Conservation (phyloP, 1,284 basidiomycete species). For the Xerocomus tenax region DNA sequence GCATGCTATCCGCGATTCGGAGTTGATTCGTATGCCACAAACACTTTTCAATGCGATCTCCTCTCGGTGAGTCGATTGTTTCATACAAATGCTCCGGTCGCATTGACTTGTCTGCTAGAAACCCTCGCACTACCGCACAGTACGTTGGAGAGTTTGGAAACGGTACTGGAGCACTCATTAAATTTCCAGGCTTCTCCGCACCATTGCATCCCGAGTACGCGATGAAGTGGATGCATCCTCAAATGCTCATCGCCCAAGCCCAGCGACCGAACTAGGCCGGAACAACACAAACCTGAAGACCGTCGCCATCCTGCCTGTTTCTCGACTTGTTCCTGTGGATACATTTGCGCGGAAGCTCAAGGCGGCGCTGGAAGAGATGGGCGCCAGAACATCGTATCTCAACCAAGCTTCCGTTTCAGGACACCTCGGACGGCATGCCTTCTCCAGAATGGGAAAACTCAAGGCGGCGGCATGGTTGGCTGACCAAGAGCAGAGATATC, state of each 20-base stretch:
- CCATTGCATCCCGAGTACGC: conserved; percentile 88
- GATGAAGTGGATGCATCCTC: conserved; percentile 66
- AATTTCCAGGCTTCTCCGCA: conserved; percentile 60
- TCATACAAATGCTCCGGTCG: neutral
- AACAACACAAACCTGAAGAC: conserved; percentile 92
- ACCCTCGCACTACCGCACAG: conserved; percentile 93
- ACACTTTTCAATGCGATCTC: conserved; percentile 97
- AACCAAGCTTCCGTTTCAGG: conserved; percentile 87
- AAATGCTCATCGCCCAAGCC: conserved; percentile 38
- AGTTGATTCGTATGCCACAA: conserved; percentile 95
- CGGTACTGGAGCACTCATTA: conserved; percentile 1
- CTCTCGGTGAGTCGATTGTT: conserved; percentile 46
- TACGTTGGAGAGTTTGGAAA: conserved; percentile 33
- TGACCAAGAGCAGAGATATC: conserved; percentile 87
- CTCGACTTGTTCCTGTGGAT: conserved; percentile 77
- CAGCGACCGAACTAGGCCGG: conserved; percentile 52
- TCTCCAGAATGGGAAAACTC: conserved; percentile 88
- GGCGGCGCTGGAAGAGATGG: conserved; percentile 76
- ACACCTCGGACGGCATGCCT: conserved; percentile 86
- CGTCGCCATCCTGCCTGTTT: conserved; percentile 76
- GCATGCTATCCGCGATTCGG: conserved; percentile 96
- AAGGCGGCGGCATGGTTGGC: conserved; percentile 91
- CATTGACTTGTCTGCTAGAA: conserved; percentile 41
- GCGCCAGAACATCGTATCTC: conserved; percentile 80
- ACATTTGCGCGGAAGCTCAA: conserved; percentile 86